These are phyloP conservation scores for Sutorius australiensis DNA, from an alignment of 768 basidiomycete species.

Conservation along the genomic window DNA sequence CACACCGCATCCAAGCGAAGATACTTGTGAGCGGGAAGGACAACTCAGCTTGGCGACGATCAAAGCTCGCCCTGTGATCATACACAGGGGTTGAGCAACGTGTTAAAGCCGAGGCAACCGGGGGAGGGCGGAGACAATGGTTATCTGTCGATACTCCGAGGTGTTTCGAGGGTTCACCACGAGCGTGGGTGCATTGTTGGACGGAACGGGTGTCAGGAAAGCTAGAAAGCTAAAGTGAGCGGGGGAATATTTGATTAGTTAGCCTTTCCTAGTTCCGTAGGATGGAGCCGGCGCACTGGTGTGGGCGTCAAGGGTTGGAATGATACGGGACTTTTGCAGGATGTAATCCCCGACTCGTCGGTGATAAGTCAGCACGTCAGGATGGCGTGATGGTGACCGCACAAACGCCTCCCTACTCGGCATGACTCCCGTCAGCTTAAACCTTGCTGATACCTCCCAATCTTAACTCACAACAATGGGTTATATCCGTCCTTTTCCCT, in stretches of 20 bases:
- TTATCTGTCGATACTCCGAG: background rate
- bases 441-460: background rate
- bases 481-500: background rate
- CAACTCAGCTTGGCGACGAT: conserved; percentile 1
- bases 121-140: background rate
- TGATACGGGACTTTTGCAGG: too few relatives aligned
- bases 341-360: background rate
- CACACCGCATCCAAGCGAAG: conserved; percentile 2
- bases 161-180: background rate
- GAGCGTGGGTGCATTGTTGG: background rate
- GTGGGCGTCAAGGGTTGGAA: background rate
- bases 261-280: background rate
- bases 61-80: background rate
- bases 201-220: background rate
- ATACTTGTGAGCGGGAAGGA: background rate
- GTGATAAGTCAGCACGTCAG: background rate
- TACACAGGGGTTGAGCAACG: too few relatives aligned
- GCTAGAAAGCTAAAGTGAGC: background rate
- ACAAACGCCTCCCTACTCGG: conserved; percentile 5
- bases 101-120: background rate
- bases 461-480: background rate
- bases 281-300: background rate
- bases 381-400: background rate
- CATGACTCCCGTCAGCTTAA: background rate
- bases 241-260: background rate